Evolutionary conservation across 2,329 filamentous ascomycete genomes (phyloP), one percentile per base, ranked within the genome.

Genomic region (Phaeomoniella chlamydospora): DNA sequence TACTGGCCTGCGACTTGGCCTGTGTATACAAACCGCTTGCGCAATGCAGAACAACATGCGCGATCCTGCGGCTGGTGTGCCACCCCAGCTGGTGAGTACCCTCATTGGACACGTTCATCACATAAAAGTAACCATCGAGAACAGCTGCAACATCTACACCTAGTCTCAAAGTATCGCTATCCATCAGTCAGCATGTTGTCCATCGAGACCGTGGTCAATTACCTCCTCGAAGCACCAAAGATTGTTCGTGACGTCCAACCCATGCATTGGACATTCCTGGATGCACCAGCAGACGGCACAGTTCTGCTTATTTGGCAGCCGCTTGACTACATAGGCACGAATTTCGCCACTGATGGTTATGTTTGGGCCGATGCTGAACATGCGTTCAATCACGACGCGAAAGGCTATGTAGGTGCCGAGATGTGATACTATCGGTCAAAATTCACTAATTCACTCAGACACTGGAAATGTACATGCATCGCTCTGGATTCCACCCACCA

Each of bases 201-300:
- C 47, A 67, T 82, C 18, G 73, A 80, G 39, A 80, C 87, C 45
- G 82, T 88, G 16, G 79, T 85, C 41, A 78, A 83, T 50, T 88
- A 84, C 69, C 72, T 96, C 41, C 68, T 87, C 52, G 74, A 77
- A 49, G 87, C 86, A 29, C 84, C 87, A 5, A 80, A 83, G 52
- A 80, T 94, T 42, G 80, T 87, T 47, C 82, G 84, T 56, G 80
- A 92, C 51, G 68, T 77, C 44, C 79, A 86, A 34, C 75, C 88
- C 2, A 87, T 98, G 69, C 83, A 80, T 59, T 98, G 88, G 88
- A 87, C 81, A 32, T 94, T 88, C 56, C 73, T 96, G 38, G 77
- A 90, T 48, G 72, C 76, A 36, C 88, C 88, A 9, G 70, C 70
- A 36, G 84, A 93, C 57, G 86, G 86, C 38, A 80, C 78, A 5